A percentile compares a stretch with the other conserved stretches of the same genome.
phyloP scores from a whole-genome alignment of 805 yeast genomes.

The Monosporozyma unispora region DNA sequence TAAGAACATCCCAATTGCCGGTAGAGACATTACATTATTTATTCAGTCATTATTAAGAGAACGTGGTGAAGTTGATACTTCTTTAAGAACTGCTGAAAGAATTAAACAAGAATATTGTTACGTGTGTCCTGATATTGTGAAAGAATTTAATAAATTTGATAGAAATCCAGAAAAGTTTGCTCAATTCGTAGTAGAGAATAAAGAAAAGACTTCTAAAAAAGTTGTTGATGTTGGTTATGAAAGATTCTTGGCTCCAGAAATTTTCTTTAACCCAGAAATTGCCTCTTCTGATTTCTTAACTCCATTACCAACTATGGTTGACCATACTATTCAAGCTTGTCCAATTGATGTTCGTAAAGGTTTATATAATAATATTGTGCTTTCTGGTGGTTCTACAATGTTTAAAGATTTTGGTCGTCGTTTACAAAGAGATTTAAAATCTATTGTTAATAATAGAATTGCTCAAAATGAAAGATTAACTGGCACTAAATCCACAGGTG shows the following conservation, averaged over 20 bases:
- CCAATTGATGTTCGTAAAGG: constrained; percentile 98
- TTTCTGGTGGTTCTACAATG: constrained; percentile 98
- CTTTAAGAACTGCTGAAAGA: constrained; percentile 90
- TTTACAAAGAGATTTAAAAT: constrained; percentile 86
- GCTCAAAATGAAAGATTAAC: constrained; percentile 68
- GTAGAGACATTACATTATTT: constrained; percentile 91
- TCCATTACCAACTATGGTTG: constrained; percentile 94
- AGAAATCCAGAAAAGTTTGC: constrained; percentile 91
- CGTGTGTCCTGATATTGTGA: constrained; percentile 95
- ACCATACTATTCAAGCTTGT: constrained; percentile 85
- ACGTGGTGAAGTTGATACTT: constrained; percentile 91
- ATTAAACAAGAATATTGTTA: constrained; percentile 96
- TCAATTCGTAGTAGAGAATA: constrained; percentile 80
- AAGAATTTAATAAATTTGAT: constrained; percentile 91
- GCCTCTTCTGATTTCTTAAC: constrained; percentile 91
- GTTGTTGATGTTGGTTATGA: constrained; percentile 94
- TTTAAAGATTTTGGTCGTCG: constrained; percentile 97
- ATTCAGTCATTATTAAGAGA: constrained; percentile 91
- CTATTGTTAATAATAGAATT: constrained; percentile 82
- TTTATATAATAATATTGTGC: constrained; percentile 86
- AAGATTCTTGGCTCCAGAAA: constrained; percentile 97
- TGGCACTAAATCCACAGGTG: constrained; percentile 78
- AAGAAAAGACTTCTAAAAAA: constrained; percentile 51
- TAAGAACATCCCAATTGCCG: constrained; percentile 96
- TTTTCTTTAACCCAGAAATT: constrained; percentile 95